Base-by-base conservation (phyloP, 2,329 filamentous ascomycete species). In the Penicillium brasilianum region DNA sequence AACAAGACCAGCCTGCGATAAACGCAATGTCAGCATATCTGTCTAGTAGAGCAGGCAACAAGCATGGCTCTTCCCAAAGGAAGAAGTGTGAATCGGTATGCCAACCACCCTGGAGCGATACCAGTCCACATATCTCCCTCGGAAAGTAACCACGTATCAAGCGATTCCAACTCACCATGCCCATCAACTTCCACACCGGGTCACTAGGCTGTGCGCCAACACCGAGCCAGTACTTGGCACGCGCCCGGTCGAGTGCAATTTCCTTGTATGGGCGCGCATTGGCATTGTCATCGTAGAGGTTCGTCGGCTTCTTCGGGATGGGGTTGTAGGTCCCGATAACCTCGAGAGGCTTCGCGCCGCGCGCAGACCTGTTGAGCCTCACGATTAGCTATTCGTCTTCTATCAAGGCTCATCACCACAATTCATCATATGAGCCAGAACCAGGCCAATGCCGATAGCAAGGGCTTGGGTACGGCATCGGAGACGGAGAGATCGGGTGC, bases 131-230 rank as follows among this genome's bases (percentile, higher is more conserved):
- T 22, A 30, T 32, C 20, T 34, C 36, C 37, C 25, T n/a, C n/a
- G 14, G 37, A 9, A 16, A 43, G 10, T 37, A 34, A 9, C 46
- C 43, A 18, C 14, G 4, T 20, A 25, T 14, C n/a, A 50, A 55
- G 55, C 22, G 39, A 41, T 37, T 41, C 22, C 30, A 48, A 72
- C 81, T 65, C 74, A 93, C 92, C 91, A 97, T 90, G 58, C 86
- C 86, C 69, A 99, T 81, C 71, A 98, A 78, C 74, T 92, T 85
- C 93, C 93, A 97, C 37, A 90, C 91, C 3, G 91, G 88, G 69
- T 97, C 92, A 64, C 90, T 93, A 10, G 95, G 95, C 80, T 99
- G 95, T 58, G 95, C 95, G 0, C 95, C 95, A 3, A 98, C 94
- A 75, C 95, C 95, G 37, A 99, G 84, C 95, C 95, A 99, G 82